Percentiles rank a stretch among this genome's conserved stretches.
These are phyloP conservation scores for Heliophila coronopifolia DNA, from an alignment of 441 rosid genomes.

Conservation along the genomic window DNA sequence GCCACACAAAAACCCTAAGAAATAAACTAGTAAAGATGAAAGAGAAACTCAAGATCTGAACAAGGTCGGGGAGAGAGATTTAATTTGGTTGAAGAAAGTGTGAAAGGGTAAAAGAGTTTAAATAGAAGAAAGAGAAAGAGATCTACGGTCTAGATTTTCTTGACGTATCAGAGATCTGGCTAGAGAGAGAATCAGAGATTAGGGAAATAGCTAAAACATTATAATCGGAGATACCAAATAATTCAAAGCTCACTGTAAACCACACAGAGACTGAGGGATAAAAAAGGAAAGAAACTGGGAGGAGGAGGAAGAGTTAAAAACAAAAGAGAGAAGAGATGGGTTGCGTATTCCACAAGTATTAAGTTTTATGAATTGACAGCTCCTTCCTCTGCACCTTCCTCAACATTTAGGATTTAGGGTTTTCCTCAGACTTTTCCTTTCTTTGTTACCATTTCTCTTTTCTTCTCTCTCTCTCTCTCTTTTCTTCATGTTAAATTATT, in stretches of 20 bases:
- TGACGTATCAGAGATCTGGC: slow-evolving; percentile 21
- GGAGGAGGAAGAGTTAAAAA: slow-evolving; percentile 23
- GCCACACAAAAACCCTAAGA: no score
- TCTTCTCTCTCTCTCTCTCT: neutral
- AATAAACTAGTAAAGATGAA: no score
- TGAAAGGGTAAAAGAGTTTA: slow-evolving; percentile 31
- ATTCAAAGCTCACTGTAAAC: slow-evolving; percentile 42
- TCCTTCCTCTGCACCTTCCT: slow-evolving; percentile 21
- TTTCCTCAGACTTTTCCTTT: slow-evolving; percentile 30
- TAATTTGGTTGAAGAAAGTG: slow-evolving; percentile 17
- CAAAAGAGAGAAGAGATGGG: slow-evolving; percentile 22
- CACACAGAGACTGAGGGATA: slow-evolving; percentile 30
- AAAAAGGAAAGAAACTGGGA: slow-evolving; percentile 25
- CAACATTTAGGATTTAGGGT: slow-evolving; percentile 31
- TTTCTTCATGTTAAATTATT: slow-evolving; percentile 15
- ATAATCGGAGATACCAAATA: slow-evolving; percentile 59
- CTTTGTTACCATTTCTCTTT: slow-evolving; percentile 36
- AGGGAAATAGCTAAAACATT: slow-evolving; percentile 69
- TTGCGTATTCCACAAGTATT: slow-evolving; percentile 56
- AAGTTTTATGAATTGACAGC: slow-evolving; percentile 30
- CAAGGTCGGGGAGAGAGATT: slow-evolving; percentile 11
- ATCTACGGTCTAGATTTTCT: slow-evolving; percentile 37
- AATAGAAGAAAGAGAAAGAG: slow-evolving; percentile 31
- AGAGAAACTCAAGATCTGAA: no score
- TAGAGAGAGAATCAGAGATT: slow-evolving; percentile 26